Conservation (phyloP, 2,329 filamentous ascomycete genomes). For the Clonostachys sp. region DNA sequence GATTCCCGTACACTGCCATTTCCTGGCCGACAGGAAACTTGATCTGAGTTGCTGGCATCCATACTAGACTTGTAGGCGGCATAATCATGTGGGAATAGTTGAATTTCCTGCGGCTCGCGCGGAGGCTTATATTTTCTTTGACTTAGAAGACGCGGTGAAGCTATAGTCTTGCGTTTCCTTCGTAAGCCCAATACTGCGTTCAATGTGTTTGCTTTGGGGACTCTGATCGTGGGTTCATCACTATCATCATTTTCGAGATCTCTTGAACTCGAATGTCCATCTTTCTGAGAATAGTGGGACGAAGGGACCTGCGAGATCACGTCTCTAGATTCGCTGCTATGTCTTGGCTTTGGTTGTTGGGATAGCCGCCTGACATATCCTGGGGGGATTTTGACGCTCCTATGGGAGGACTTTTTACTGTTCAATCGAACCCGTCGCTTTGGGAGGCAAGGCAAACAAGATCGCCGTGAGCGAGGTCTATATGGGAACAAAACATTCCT, state of each 20-base stretch:
- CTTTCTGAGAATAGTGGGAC: too few relatives aligned
- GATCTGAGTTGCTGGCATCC: too few relatives aligned
- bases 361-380: too few relatives aligned
- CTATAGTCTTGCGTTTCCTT: not conserved
- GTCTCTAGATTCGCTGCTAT: too few relatives aligned
- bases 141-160: not conserved
- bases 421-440: slow-evolving; percentile 4
- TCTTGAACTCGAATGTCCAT: slow-evolving; percentile 1
- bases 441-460: slow-evolving; percentile 10
- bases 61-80: too few relatives aligned
- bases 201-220: not conserved
- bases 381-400: too few relatives aligned
- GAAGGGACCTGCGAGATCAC: too few relatives aligned
- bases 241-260: not conserved
- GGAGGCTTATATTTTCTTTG: not conserved
- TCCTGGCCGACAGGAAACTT: too few relatives aligned
- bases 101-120: not conserved
- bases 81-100: not conserved
- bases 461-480: too few relatives aligned
- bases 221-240: not conserved
- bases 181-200: not conserved
- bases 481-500: not conserved
- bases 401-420: too few relatives aligned
- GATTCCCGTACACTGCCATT: not conserved
- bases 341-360: too few relatives aligned